Percentiles rank a stretch among this genome's conserved stretches.
These are phyloP conservation scores for Chaetomiaceae sp. DNA, from an alignment of 2,329 filamentous ascomycete species.

Conservation along the genomic window DNA sequence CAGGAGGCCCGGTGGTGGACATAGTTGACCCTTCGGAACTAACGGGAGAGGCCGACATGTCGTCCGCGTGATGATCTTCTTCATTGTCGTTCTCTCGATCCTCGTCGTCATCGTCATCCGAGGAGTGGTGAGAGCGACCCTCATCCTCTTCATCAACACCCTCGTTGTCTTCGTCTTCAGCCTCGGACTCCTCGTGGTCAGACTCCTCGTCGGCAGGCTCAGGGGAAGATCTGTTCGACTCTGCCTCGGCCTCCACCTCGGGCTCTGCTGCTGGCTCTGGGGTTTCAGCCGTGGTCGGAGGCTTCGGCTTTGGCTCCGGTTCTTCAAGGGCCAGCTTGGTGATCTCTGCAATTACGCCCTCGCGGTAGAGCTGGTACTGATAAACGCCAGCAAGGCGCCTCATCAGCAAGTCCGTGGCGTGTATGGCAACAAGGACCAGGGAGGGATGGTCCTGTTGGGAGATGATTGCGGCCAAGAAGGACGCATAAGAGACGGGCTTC, in stretches of 20 bases:
- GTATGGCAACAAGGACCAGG: slow-evolving; percentile 79
- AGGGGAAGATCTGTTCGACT: slow-evolving; percentile 28
- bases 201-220: slow-evolving; percentile 26
- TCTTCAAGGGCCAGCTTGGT: slow-evolving; percentile 64
- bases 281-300: slow-evolving; percentile 23
- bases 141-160: slow-evolving; percentile 35
- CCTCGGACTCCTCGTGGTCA: slow-evolving; percentile 25
- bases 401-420: slow-evolving; percentile 83
- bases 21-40: slow-evolving; percentile 64
- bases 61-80: slow-evolving; percentile 44
- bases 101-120: slow-evolving; percentile 48
- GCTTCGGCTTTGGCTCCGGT: slow-evolving; percentile 33
- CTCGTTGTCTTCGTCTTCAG: slow-evolving; percentile 32
- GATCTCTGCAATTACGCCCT: slow-evolving; percentile 92
- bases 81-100: slow-evolving; percentile 43
- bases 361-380: slow-evolving; percentile 92
- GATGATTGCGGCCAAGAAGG: slow-evolving; percentile 88
- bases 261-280: slow-evolving; percentile 20
- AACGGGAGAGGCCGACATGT: slow-evolving; percentile 60
- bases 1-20: slow-evolving; percentile 54
- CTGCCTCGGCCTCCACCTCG: slow-evolving; percentile 9
- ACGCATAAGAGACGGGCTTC: slow-evolving; percentile 86
- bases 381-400: slow-evolving; percentile 83
- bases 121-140: slow-evolving; percentile 43
- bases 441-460: slow-evolving; percentile 91